Percentiles rank a stretch among this genome's conserved stretches.
phyloP scores from a whole-genome alignment of 257 asterid genomes.

The Rauvolfia tetraphylla region DNA sequence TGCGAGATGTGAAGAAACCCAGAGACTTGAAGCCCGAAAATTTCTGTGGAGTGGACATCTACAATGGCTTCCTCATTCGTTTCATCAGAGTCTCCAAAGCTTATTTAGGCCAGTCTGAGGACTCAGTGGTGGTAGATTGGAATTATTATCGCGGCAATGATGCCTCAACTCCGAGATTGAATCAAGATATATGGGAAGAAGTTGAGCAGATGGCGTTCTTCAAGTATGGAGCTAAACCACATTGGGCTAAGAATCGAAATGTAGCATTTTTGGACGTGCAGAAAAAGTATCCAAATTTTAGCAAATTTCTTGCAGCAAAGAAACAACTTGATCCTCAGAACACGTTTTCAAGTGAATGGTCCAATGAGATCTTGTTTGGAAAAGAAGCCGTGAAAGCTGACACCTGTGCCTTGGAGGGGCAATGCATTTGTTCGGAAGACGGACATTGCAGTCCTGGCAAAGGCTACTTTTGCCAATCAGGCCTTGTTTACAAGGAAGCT shows the following conservation, averaged over 20 bases:
- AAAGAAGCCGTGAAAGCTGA: constrained; percentile 27
- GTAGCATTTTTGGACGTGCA: constrained; percentile 44
- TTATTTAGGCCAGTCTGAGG: constrained; percentile 55
- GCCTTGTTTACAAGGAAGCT: constrained; percentile 58
- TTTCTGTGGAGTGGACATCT: constrained; percentile 74
- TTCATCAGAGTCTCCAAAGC: constrained; percentile 54
- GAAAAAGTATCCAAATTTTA: constrained; percentile 44
- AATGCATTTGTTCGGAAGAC: constrained; percentile 64
- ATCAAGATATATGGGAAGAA: constrained; percentile 73
- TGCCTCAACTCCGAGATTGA: constrained; percentile 44
- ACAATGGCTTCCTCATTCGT: constrained; percentile 74
- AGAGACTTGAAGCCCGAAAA: constrained; percentile 46
- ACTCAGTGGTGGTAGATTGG: constrained; percentile 60
- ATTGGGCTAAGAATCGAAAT: constrained; percentile 83
- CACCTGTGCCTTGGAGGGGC: constrained; percentile 80
- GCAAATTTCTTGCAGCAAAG: constrained; percentile 45
- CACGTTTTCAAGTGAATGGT: constrained; percentile 55
- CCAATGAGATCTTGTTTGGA: constrained; percentile 50
- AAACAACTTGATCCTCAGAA: constrained; percentile 44
- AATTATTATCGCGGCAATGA: constrained; percentile 66
- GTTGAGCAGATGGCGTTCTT: constrained; percentile 83
- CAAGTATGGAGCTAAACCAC: constrained; percentile 64
- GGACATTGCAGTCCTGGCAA: constrained; percentile 69
- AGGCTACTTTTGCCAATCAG: constrained; percentile 57
- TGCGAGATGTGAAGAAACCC: constrained; percentile 48